Base-by-base conservation (phyloP, 2,329 filamentous ascomycete genomes). In the Plenodomus lindquistii region DNA sequence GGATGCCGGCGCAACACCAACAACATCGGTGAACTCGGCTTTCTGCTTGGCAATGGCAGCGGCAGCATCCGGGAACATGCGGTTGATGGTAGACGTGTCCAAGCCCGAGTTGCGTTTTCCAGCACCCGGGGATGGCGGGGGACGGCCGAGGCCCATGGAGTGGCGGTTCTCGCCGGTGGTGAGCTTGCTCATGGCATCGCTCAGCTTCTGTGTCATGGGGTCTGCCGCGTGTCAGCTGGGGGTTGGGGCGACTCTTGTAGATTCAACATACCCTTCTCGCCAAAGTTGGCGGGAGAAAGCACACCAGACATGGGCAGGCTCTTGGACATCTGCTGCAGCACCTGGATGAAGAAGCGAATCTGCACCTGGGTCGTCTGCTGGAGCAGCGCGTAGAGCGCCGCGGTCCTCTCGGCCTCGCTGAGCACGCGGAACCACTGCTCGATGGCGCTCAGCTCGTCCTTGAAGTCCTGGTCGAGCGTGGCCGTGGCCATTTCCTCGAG, bases 281-380 rank as follows among this genome's bases (percentile, higher is more conserved):
- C 81, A 73, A 97, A 97, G 69, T 91, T 96, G 46, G 94, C 88
- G 22, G 94, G 94, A 21, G 94, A 97, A 43, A 99, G 76, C 31
- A 99, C 88, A 44, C 93, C 90, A 29, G 93, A 96, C 89, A 97
- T 95, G 21, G 94, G 94, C 73, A 97, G 92, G 66, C 87, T 96
- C 78, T 97, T 96, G 57, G 92, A 92, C 94, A 97, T 99, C 74
- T 99, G 94, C 78, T 97, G 92, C 63, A 99, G 80, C 39, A 99
- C 91, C 75, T 97, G 93, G 62, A 97, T 97, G 76, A 99, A 99
- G 81, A 99, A 99, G 46, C 94, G 87, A 69, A 97, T 96, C 77
- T 99, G 94, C 53, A 99, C 93, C 76, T 97, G 94, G 4, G 94
- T 99, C 5, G 94, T 97, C 80, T 99, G 94, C 78, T 99, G 94